phyloP scores from a whole-genome alignment of 208 protist genomes.

The Strigomonas galati region DNA sequence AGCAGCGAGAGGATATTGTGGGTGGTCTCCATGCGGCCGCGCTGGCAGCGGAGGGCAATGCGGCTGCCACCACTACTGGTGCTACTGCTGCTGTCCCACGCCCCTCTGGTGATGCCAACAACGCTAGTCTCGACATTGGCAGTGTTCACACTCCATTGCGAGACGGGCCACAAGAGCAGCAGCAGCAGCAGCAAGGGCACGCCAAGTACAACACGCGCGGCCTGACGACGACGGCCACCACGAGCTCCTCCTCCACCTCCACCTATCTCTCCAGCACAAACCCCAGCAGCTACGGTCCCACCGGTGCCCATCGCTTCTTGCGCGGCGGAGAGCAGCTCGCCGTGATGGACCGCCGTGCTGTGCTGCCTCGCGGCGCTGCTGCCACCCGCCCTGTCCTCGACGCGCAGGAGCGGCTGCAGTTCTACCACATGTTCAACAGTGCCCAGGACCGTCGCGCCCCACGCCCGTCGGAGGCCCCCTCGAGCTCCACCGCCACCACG shows the following conservation, averaged over 20 bases:
- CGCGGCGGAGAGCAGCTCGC: conserved; percentile 9
- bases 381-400: not conserved
- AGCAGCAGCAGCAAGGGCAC: no score
- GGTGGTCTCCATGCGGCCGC: conserved; percentile 18
- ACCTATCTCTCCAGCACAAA: conserved; percentile 43
- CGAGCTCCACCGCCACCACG: conserved; percentile 4
- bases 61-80: not conserved
- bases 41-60: conserved; percentile 2
- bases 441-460: no score
- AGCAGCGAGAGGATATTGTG: conserved; percentile 17
- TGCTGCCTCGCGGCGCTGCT: not conserved
- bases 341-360: not conserved
- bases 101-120: not conserved
- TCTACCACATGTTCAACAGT: no score
- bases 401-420: not conserved
- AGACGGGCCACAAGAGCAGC: no score
- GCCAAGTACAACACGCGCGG: not conserved
- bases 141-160: no score
- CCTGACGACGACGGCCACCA: not conserved
- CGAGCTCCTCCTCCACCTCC: conserved; percentile 15
- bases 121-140: not conserved
- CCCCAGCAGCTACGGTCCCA: conserved; percentile 35
- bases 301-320: conserved; percentile 34
- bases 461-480: conserved; percentile 7
- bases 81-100: not conserved